Evolutionary conservation across 108 stramenopile genomes (phyloP).

Genomic region (Parietichytrium sp.): DNA sequence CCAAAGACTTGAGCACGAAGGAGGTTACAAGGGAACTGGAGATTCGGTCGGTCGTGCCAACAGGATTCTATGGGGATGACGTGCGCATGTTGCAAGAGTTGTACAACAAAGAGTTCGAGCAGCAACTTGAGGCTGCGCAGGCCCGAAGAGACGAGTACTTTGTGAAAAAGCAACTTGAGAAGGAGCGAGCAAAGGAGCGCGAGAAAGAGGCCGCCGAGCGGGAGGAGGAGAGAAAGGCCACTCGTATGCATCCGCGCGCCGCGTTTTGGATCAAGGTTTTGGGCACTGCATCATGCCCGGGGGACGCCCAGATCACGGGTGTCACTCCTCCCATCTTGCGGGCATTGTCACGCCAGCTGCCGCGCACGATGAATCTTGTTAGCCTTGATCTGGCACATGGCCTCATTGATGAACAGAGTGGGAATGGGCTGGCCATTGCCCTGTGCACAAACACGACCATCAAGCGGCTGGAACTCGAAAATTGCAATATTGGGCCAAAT

Average conservation of each 20-base stretch:
- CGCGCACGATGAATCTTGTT: not conserved
- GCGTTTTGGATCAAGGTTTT: not conserved
- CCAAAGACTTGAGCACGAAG: not conserved
- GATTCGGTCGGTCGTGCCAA: not conserved
- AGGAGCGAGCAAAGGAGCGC: not conserved
- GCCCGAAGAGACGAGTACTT: not conserved
- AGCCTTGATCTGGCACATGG: constrained; percentile 27
- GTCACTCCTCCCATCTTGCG: not conserved
- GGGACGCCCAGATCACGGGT: not conserved
- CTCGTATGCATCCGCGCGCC: not conserved
- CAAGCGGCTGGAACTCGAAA: not conserved
- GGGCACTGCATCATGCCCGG: not conserved
- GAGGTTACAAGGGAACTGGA: not conserved
- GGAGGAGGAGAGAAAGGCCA: not conserved
- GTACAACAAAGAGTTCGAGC: constrained; percentile 17
- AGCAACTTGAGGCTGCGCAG: not conserved
- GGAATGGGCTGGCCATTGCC: not conserved
- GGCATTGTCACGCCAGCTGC: not conserved
- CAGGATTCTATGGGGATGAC: constrained; percentile 9
- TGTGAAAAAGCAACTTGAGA: not conserved
- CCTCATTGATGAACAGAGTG: not conserved
- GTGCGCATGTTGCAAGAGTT: not conserved
- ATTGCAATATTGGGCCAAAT: not conserved
- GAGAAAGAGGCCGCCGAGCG: constrained; percentile 23
- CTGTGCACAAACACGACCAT: not conserved